phyloP scores from a whole-genome alignment of 495 filamentous ascomycete genomes.

The Daldinia caldariorum region DNA sequence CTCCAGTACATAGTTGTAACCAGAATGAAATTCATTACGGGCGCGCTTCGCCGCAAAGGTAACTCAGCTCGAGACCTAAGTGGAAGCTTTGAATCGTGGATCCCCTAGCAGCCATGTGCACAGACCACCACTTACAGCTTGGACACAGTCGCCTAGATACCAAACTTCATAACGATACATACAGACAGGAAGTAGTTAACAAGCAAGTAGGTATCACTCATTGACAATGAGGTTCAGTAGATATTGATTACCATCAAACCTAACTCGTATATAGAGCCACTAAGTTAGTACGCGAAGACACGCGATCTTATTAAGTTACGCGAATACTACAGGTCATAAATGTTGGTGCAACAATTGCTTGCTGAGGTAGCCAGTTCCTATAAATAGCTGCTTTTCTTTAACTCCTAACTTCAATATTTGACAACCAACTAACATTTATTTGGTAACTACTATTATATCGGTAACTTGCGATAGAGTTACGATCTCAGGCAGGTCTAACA shows the following conservation, averaged over 20 bases:
- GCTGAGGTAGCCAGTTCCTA: not conserved
- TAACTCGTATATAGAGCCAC: too few relatives aligned
- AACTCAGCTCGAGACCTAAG: not conserved
- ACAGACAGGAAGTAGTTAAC: too few relatives aligned
- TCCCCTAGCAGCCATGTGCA: too few relatives aligned
- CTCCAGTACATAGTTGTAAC: not conserved
- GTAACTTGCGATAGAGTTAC: not conserved
- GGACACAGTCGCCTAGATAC: too few relatives aligned
- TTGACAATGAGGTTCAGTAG: too few relatives aligned
- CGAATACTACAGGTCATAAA: conserved; percentile 4
- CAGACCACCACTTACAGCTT: too few relatives aligned
- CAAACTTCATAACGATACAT: too few relatives aligned
- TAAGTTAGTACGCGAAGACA: too few relatives aligned
- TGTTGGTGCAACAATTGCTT: not conserved
- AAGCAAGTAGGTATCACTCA: too few relatives aligned
- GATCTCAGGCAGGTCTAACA: not conserved
- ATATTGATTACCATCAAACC: too few relatives aligned
- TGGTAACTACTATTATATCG: not conserved
- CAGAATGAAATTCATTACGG: not conserved
- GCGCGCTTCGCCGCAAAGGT: not conserved
- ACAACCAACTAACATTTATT: not conserved
- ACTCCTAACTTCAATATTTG: not conserved
- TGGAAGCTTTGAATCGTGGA: not conserved
- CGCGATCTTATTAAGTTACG: not conserved
- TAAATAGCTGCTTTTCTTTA: not conserved